Conservation (phyloP, 257 asterid genomes). For the Capsicum pubescens region DNA sequence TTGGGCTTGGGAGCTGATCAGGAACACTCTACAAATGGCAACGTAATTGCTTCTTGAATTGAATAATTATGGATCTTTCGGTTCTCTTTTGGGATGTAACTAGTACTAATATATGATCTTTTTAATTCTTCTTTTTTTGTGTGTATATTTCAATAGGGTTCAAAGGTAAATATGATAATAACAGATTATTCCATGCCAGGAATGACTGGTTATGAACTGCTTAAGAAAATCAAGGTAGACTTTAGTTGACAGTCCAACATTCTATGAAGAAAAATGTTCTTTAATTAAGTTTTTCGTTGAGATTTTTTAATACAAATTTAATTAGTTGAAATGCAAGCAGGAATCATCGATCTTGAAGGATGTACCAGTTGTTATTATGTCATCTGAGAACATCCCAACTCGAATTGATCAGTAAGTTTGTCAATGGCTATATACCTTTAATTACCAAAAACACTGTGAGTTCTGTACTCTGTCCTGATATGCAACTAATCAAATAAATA, state of each 20-base stretch:
- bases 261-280: neutral
- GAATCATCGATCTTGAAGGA: slow-evolving; percentile 64
- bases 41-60: slow-evolving; percentile 28
- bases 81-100: neutral
- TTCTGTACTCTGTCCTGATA: neutral
- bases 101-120: neutral
- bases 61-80: neutral
- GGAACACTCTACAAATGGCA: slow-evolving; percentile 28
- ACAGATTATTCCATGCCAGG: slow-evolving; percentile 81
- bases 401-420: slow-evolving; percentile 56
- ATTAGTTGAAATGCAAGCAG: slow-evolving; percentile 38
- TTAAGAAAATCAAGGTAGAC: slow-evolving; percentile 69
- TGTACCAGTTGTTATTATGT: slow-evolving; percentile 69
- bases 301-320: neutral
- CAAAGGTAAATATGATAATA: slow-evolving; percentile 65
- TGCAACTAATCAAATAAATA: neutral
- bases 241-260: neutral
- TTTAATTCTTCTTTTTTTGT: neutral
- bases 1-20: slow-evolving; percentile 49
- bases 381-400: slow-evolving; percentile 71
- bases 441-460: neutral
- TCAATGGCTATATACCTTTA: neutral
- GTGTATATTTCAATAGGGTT: slow-evolving; percentile 37
- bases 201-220: slow-evolving; percentile 72
- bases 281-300: neutral